Percentiles rank a stretch among this genome's conserved stretches.
phyloP scores from a whole-genome alignment of 352 stramenopile species.

The Pythium utonaiense region DNA sequence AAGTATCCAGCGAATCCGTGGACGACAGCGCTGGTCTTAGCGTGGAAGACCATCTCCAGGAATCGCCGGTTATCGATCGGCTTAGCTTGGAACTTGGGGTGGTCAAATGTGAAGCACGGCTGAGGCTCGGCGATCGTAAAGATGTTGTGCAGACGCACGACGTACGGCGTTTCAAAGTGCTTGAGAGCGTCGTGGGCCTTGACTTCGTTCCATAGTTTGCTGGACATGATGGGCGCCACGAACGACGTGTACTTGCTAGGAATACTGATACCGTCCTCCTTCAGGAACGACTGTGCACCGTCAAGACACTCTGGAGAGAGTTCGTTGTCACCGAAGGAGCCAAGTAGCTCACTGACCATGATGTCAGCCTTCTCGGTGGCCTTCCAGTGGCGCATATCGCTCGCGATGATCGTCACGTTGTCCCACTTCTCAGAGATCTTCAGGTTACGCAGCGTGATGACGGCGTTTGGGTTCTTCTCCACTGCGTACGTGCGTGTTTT shows the following conservation, averaged over 20 bases:
- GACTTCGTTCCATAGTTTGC: slow-evolving; percentile 91
- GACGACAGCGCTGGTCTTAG: slow-evolving; percentile 61
- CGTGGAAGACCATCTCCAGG: slow-evolving; percentile 48
- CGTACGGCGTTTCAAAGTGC: slow-evolving; percentile 96
- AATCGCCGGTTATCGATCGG: slow-evolving; percentile 86
- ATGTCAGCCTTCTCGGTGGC: slow-evolving; percentile 90
- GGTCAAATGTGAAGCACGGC: slow-evolving; percentile 92
- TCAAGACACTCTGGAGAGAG: slow-evolving; percentile 98
- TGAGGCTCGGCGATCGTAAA: slow-evolving; percentile 83
- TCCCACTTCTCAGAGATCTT: slow-evolving; percentile 87
- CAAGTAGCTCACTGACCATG: slow-evolving; percentile 95
- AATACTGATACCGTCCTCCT: slow-evolving; percentile 88
- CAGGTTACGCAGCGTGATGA: slow-evolving; percentile 91
- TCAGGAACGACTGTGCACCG: slow-evolving; percentile 90
- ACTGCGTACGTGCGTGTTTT: slow-evolving; percentile 91
- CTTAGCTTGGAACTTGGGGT: slow-evolving; percentile 71
- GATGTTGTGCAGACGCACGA: slow-evolving; percentile 94
- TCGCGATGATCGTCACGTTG: slow-evolving; percentile 78
- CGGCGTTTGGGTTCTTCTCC: slow-evolving; percentile 98
- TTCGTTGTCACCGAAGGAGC: slow-evolving; percentile 98
- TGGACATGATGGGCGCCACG: slow-evolving; percentile 93
- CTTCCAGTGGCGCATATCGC: slow-evolving; percentile 85
- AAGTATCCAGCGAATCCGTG: slow-evolving; percentile 98
- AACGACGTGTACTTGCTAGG: slow-evolving; percentile 93
- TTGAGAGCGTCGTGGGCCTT: slow-evolving; percentile 72